Conservation (phyloP, 164 flowering plant genomes). For the Tetrastigma voinierianum region DNA sequence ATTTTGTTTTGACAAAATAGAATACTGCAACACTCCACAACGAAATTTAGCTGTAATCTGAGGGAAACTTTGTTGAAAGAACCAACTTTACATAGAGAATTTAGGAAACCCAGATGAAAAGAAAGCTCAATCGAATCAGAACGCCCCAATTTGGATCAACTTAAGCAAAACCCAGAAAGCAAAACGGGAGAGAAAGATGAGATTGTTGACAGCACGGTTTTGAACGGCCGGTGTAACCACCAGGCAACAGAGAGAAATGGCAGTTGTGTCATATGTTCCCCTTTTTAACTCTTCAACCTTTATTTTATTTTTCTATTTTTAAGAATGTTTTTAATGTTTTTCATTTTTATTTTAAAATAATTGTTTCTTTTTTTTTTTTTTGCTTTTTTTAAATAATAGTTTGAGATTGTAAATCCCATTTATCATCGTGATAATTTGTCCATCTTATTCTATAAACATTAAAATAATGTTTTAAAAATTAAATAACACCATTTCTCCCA, state of each 20-base stretch:
- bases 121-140: background rate
- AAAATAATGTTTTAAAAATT: no score
- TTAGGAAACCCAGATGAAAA: background rate
- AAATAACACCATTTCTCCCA: no score
- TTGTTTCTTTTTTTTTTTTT: background rate
- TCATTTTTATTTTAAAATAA: no score
- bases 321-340: no score
- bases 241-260: slow-evolving; percentile 6
- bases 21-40: no score
- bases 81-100: background rate
- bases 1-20: background rate
- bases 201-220: slow-evolving; percentile 13
- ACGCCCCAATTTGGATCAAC: background rate
- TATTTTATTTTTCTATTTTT: no score
- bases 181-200: background rate
- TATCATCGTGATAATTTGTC: no score
- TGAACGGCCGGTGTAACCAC: slow-evolving; percentile 22
- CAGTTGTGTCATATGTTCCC: slow-evolving; percentile 13
- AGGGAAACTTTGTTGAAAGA: no score
- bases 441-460: no score
- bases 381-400: background rate
- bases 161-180: background rate
- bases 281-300: background rate
- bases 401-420: no score
- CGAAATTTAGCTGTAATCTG: background rate